These are phyloP conservation scores for Pseudogymnoascus sp. DNA, from an alignment of 2,329 filamentous ascomycete species.

Conservation along the genomic window DNA sequence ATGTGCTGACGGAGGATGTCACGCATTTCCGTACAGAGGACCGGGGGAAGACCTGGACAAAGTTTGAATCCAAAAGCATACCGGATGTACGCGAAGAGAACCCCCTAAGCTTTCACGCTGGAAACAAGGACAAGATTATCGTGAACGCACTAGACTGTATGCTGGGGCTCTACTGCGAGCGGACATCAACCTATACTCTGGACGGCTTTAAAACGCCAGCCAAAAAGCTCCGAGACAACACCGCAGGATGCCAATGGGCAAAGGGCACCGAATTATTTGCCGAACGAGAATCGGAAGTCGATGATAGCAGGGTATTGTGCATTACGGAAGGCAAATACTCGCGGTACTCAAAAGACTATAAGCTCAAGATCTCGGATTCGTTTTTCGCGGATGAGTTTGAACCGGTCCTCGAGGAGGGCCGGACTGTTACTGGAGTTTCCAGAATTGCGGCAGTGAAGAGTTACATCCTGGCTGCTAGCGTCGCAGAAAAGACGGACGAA, in stretches of 20 bases:
- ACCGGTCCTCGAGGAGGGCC: slow-evolving; percentile 65
- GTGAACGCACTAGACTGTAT: slow-evolving; percentile 70
- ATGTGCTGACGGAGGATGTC: slow-evolving; percentile 62
- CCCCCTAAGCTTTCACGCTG: slow-evolving; percentile 73
- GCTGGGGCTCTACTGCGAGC: slow-evolving; percentile 52
- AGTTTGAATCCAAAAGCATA: slow-evolving; percentile 58
- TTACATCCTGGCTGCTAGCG: slow-evolving; percentile 76
- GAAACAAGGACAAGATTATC: slow-evolving; percentile 76
- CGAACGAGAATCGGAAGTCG: slow-evolving; percentile 56
- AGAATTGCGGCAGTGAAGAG: slow-evolving; percentile 80
- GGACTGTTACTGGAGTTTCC: slow-evolving; percentile 70
- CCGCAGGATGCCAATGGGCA: slow-evolving; percentile 80
- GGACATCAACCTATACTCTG: slow-evolving; percentile 64
- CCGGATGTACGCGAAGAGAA: slow-evolving; percentile 41
- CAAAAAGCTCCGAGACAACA: slow-evolving; percentile 58
- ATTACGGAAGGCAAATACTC: slow-evolving; percentile 69
- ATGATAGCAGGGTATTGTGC: slow-evolving; percentile 70
- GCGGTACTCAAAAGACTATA: slow-evolving; percentile 64
- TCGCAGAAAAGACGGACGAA: slow-evolving; percentile 74
- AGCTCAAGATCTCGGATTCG: slow-evolving; percentile 72
- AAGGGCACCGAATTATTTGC: slow-evolving; percentile 68
- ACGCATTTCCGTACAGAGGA: slow-evolving; percentile 80
- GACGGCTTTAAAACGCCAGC: slow-evolving; percentile 71
- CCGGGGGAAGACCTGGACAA: slow-evolving; percentile 71
- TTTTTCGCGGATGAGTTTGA: slow-evolving; percentile 72